Evolutionary conservation across 1,284 basidiomycete genomes (phyloP), one percentile per base, ranked within the genome.

Genomic region (Microstroma glucosiphilum): DNA sequence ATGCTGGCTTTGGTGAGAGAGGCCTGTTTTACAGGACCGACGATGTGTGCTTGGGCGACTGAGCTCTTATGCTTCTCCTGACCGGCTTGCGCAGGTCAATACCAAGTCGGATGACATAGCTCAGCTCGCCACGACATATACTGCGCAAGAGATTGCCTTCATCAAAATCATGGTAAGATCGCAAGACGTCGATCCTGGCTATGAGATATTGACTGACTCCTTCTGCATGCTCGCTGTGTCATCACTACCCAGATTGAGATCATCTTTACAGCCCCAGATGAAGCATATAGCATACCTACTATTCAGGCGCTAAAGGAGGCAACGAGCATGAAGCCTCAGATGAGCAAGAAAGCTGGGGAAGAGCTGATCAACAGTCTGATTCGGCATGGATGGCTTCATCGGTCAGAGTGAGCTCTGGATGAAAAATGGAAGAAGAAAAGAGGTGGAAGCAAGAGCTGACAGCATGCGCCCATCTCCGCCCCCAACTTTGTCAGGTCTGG

Each of bases 221-320:
- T 21, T 48, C 21, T 48, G 17, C 43, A 17, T n/a, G 15, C 43
- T 21, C 43, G 17, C 3, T 12, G 17, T 21, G 43, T 4, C 43
- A 48, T 12, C 21, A 17, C 13, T 6, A 6, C 43, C 15, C 63
- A 92, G 90, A 83, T 93, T 49, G 89, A 92, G 72, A 88, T 89
- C 81, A 92, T 93, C 72, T 88, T 92, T 84, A 83, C 88, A 13
- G 88, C 90, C 9, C 85, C 87, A 8, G 83, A 84, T 49, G 85
- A 88, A 70, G 82, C 87, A 0, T 93, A 84, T 76, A 89, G 87
- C 6, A 83, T 91, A 3, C 87, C 88, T 0, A 88, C 89, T 1
- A 80, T 89, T 26, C 51, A 15, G 8, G 51, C 51, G 21, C 51
- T 54, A 8, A 54, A 54, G 15, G 51, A 23, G 15, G 51, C 17